Base-by-base conservation (phyloP, 139 green algal genomes). In the Penium margaritaceum region DNA sequence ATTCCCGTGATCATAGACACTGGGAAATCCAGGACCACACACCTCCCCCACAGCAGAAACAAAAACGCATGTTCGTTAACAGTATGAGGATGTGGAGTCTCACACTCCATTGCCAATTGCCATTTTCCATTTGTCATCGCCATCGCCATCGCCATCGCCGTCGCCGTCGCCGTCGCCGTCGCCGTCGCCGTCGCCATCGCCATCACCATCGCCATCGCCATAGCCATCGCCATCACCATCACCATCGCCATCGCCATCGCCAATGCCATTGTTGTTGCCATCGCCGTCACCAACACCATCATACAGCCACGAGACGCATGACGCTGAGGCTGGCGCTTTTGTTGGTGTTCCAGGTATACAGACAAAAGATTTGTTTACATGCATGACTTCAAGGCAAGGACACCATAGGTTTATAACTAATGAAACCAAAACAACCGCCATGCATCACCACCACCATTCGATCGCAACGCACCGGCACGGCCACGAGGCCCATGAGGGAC, bases 401-500 rank as follows among this genome's bases (percentile, higher is more conserved):
- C 4, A 57, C 19, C 46, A 57, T 19, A 29, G 5, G 5, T 21
- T 5, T n/a, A 60, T 60, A 60, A 60, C 3, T n/a, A 9, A 58
- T 32, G 46, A n/a, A 58, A n/a, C n/a, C n/a, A n/a, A n/a, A n/a
- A n/a, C n/a, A n/a, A n/a, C n/a, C n/a, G n/a, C n/a, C n/a, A n/a
- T n/a, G n/a, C n/a, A n/a, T n/a, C n/a, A n/a, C n/a, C n/a, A n/a
- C n/a, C n/a, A n/a, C n/a, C n/a, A n/a, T n/a, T n/a, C n/a, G n/a
- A n/a, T n/a, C n/a, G 21, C 24, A 24, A 60, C 51, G 33, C 9
- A 76, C 68, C 6, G 70, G 74, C 29, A 90, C 37, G 33, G 74
- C 74, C 54, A 91, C 72, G 34, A 92, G 54, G 32, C 88, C 86
- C 33, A 83, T 80, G 24, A 94, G 71, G 57, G 65, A 85, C 38